Base-by-base conservation (phyloP, 352 stramenopile species). In the Phytophthora pinifolia region DNA sequence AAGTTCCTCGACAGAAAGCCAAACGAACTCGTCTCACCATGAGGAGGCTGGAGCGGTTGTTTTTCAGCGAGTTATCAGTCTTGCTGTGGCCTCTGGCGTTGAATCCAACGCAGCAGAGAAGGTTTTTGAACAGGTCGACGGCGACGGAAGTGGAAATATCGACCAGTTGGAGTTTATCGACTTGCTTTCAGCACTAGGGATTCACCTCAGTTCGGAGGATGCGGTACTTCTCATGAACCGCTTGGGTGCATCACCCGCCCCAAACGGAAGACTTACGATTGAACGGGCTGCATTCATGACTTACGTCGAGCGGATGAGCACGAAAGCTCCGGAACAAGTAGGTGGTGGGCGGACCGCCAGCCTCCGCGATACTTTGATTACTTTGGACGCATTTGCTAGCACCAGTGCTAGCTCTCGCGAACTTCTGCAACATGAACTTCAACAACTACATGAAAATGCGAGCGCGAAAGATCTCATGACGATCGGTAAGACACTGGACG, bases 101-200 rank as follows among this genome's bases (percentile, higher is more conserved):
- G 62, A 54, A 30, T 18, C 29, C 48, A 62, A 32, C 32, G 61
- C 31, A 5, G 46, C 9, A 6, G 55, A 81, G 5, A 70, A 77
- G 25, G 35, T 91, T 0, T 88, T 89, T 53, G 62, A 76, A 31
- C 61, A 70, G 6, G 83, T 85, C 35, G 78, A 88, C 49, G 44
- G 38, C 1, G 78, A 89, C 20, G 52, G 45, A 29, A 89, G 72
- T 41, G 81, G 76, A 12, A 62, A 65, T 27, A 86, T 91, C 13
- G 81, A 91, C 9, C 46, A 63, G 6, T 51, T 61, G 15, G 81
- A 91, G 50, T 91, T 91, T 46, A 32, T 54, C 0, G 33, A 66
- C 0, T 59, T 89, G 12, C 44, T 88, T 2, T 34, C 50, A 2
- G 29, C 59, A 0, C 50, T 91, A 3, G 81, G 81, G 10, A 59